Evolutionary conservation across 805 yeast genomes (phyloP), one percentile per base, ranked within the genome.

Genomic region (fission yeast (Schizosaccharomyces pombe)): DNA sequence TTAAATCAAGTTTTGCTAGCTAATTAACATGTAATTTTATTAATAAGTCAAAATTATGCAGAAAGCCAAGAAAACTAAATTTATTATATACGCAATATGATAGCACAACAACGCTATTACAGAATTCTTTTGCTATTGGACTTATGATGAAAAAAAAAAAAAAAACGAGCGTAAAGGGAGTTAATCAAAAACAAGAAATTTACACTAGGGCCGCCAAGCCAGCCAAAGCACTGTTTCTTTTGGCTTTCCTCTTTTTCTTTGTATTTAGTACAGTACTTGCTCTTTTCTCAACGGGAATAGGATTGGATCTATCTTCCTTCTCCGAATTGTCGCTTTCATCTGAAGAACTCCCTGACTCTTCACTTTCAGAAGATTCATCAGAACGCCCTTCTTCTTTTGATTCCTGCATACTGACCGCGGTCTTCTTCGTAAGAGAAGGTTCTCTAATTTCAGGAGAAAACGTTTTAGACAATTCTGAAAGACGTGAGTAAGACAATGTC

Each of bases 371-470:
- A 37, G 43, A 37, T n/a, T n/a, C n/a, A n/a, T n/a, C n/a, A 37
- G 49, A 43, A 4, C 26, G 28, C 14, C 26, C 16, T 43, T 43
- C 49, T 5, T 43, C 14, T 8, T 32, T 14, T 32, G 37, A 32
- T 14, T 32, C 12, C 12, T 8, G 14, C 8, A 14, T 9, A 32
- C 37, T 26, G 49, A 43, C 14, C 4, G 14, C 26, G 28, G 49
- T 19, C 28, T 24, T 43, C 14, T 19, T 8, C 37, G 37, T 26
- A n/a, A 22, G 31, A 2, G 1, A 22, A 2, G 49, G 49, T 14
- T 43, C 49, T 12, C 26, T 19, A n/a, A 43, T 43, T 43, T 43
- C 49, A 8, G 49, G 49, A 24, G 49, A 43, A 43, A 43, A 43
- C n/a, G 49, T 43, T 43, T 43, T 43, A 11, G 49, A 43, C 9